Evolutionary conservation across 108 stramenopile species (phyloP), one percentile per base, ranked within the genome.

Genomic region (Discostella pseudostelligera): DNA sequence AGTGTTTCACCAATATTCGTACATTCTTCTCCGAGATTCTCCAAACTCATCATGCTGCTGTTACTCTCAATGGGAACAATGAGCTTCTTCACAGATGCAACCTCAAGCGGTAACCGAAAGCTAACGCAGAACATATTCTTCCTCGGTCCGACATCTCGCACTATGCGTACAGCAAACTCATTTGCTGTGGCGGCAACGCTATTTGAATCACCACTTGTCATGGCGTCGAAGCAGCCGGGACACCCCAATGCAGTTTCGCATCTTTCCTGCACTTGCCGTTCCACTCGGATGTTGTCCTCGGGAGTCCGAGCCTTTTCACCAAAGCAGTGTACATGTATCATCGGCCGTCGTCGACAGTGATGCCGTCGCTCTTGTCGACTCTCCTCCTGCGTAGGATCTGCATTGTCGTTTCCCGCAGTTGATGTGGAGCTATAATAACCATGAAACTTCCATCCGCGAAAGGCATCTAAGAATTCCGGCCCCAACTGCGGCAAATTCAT

Each of bases 401-500:
- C 11, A 16, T 54, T 16, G 32, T 35, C 26, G 21, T 1, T 28
- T 17, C 16, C 28, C 14, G 53, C 35, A 25, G 17, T 65, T 22
- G 45, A 46, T 9, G 25, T 43, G 11, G 28, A 11, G 8, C 5
- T 13, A 7, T 11, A 20, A 50, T 50, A 47, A 37, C 54, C 68
- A 20, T 39, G 55, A 59, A 74, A 69, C 10, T 65, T 70, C 69
- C 73, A 94, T 13, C 93, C 96, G 4, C 85, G 79, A 74, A 99
- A 97, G 10, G 86, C 93, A 81, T 97, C 96, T 62, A 99, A 67
- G 74, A 97, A 98, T 22, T 96, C 94, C 14, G 94, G 86, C 0
- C 96, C 95, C 11, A 80, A 70, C 14, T 89, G 90, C 7, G 98
- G 98, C 43, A 99, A 87, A 75, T 99, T 99, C 90, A 99, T 94